A percentile compares a stretch with the other conserved stretches of the same genome.
Evolutionary conservation across 176 grass and related monocot genomes (phyloP).

Genomic region (Themeda triandra): DNA sequence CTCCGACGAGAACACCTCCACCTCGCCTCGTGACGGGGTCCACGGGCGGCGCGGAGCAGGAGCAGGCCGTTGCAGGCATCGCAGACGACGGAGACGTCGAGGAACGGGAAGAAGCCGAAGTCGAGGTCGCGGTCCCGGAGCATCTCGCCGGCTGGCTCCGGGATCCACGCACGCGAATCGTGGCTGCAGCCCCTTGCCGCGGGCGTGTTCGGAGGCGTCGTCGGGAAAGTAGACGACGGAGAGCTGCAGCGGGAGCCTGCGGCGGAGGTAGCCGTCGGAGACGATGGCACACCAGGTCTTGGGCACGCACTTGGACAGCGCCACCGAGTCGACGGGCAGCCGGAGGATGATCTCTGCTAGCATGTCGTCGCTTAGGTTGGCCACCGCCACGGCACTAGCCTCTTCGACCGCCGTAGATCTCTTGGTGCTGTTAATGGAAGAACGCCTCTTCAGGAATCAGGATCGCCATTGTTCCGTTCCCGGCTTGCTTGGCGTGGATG

Average conservation of each 20-base stretch:
- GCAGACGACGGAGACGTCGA: no score
- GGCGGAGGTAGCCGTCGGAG: slow-evolving; percentile 41
- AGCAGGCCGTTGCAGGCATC: no score
- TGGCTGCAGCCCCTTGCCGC: no score
- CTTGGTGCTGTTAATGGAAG: not conserved
- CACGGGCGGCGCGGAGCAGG: not conserved
- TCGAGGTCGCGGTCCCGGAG: not conserved
- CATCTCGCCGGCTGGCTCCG: not conserved
- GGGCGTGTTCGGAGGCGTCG: no score
- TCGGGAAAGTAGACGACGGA: slow-evolving; percentile 44
- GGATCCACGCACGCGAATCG: no score
- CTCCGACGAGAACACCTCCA: not conserved
- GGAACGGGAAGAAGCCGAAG: no score
- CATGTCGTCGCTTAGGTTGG: slow-evolving; percentile 32
- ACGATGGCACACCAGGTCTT: slow-evolving; percentile 54
- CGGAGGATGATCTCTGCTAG: slow-evolving; percentile 48
- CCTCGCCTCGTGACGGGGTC: slow-evolving; percentile 34
- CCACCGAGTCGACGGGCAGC: slow-evolving; percentile 48
- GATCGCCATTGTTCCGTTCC: not conserved
- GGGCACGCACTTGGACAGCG: slow-evolving; percentile 50
- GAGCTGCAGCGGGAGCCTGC: slow-evolving; percentile 34
- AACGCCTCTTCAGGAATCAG: not conserved
- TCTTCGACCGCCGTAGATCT: not conserved
- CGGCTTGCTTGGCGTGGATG: not conserved
- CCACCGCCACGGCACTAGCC: not conserved